Evolutionary conservation across 2,329 filamentous ascomycete species (phyloP).

Genomic region (Hymenoscyphus infarciens): DNA sequence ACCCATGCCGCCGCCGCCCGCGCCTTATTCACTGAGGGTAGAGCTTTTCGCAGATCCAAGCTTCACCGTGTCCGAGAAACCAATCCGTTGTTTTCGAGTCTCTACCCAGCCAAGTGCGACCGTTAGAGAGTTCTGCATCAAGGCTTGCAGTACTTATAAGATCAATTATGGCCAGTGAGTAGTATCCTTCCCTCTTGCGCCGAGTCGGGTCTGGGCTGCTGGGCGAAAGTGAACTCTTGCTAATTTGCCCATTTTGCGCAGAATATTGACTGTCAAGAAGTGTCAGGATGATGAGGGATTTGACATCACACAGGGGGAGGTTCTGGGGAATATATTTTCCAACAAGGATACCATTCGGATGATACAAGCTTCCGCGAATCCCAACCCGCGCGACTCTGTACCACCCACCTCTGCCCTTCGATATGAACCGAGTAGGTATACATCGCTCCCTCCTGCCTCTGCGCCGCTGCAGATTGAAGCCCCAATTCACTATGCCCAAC

Average conservation of each 20-base stretch:
- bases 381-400: constrained; percentile 32
- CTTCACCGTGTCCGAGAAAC: constrained; percentile 22
- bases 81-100: constrained; percentile 32
- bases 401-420: constrained; percentile 34
- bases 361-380: constrained; percentile 28
- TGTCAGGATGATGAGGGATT: constrained; percentile 34
- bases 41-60: constrained; percentile 31
- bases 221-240: not conserved
- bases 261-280: constrained; percentile 33
- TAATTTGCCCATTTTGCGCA: constrained; percentile 20
- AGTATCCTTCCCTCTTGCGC: constrained; percentile 1
- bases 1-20: constrained; percentile 29
- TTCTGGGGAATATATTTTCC: constrained; percentile 30
- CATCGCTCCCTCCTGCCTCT: not conserved
- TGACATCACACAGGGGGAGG: constrained; percentile 32
- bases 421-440: constrained; percentile 22
- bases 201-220: not conserved
- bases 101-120: constrained; percentile 31
- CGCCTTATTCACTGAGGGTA: constrained; percentile 32
- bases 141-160: constrained; percentile 32
- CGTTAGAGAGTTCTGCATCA: constrained; percentile 32
- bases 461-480: not conserved
- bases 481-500: not conserved
- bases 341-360: constrained; percentile 30
- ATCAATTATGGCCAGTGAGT: constrained; percentile 34